A percentile compares a stretch with the other conserved stretches of the same genome.
phyloP scores from a whole-genome alignment of 257 asterid genomes.

The Nicotiana obtusifolia region DNA sequence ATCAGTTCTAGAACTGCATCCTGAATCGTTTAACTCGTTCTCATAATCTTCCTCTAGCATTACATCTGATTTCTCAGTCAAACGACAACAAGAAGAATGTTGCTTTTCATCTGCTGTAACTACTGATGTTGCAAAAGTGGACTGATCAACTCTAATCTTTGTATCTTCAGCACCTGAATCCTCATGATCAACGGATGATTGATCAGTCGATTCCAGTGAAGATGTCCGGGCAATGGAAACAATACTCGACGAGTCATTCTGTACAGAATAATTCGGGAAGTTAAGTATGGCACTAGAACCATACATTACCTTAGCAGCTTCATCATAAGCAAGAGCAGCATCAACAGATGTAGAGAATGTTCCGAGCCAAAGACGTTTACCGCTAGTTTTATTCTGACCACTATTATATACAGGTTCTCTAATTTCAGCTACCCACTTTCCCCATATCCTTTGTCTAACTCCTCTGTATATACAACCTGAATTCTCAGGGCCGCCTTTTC shows the following conservation, averaged over 20 bases:
- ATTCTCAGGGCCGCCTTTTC: slow-evolving; percentile 37
- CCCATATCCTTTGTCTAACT: slow-evolving; percentile 35
- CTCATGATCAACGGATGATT: not conserved
- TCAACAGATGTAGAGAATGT: slow-evolving; percentile 20
- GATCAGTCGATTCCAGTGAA: not conserved
- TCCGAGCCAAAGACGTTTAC: slow-evolving; percentile 22
- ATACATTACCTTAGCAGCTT: slow-evolving; percentile 23
- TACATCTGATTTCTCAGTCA: not conserved
- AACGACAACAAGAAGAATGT: not conserved
- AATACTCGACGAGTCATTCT: not conserved
- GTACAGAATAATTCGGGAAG: slow-evolving; percentile 5
- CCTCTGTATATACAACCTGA: slow-evolving; percentile 18
- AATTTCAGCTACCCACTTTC: slow-evolving; percentile 37
- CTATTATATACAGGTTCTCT: slow-evolving; percentile 8
- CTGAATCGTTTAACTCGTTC: not conserved
- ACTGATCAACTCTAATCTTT: not conserved
- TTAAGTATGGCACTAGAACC: slow-evolving; percentile 25
- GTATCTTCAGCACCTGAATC: not conserved
- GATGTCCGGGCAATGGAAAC: not conserved
- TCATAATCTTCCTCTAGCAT: not conserved
- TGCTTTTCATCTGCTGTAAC: not conserved
- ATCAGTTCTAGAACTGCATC: not conserved
- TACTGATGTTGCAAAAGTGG: not conserved
- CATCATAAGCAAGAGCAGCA: slow-evolving; percentile 29
- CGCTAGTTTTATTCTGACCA: not conserved